A percentile compares a stretch with the other conserved stretches of the same genome.
Conservation (phyloP, 805 yeast species). For the Starmerella etchellsii region DNA sequence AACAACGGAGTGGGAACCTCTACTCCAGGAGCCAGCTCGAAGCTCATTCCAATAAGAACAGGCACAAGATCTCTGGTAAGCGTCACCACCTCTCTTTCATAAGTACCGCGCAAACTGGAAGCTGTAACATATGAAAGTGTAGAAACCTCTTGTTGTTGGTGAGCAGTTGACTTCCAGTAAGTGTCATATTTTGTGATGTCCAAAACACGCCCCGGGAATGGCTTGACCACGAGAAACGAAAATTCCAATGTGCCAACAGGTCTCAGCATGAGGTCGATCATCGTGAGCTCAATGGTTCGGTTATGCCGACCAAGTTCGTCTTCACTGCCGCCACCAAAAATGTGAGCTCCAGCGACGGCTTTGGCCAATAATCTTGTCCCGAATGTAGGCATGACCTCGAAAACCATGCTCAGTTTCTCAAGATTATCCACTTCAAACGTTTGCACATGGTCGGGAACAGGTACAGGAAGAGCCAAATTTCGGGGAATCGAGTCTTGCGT, state of each 20-base stretch:
- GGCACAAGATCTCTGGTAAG: constrained; percentile 75
- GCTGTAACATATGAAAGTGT: constrained; percentile 71
- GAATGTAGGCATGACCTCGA: constrained; percentile 86
- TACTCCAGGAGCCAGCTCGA: constrained; percentile 65
- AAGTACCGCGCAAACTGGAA: constrained; percentile 75
- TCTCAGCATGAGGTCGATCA: constrained; percentile 68
- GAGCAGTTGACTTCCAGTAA: constrained; percentile 84
- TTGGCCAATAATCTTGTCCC: constrained; percentile 89
- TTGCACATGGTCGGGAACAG: constrained; percentile 52
- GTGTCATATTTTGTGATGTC: constrained; percentile 91
- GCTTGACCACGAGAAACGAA: constrained; percentile 70
- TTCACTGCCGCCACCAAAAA: not conserved
- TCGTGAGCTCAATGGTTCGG: constrained; percentile 41
- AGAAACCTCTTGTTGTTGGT: constrained; percentile 8
- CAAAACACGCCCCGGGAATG: constrained; percentile 71
- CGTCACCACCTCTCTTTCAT: constrained; percentile 55
- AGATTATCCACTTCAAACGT: constrained; percentile 76
- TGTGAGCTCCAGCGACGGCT: constrained; percentile 60
- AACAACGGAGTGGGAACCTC: constrained; percentile 28
- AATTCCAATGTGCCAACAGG: constrained; percentile 71
- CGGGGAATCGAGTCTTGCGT: constrained; percentile 77
- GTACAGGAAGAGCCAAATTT: constrained; percentile 65
- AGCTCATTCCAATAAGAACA: constrained; percentile 41
- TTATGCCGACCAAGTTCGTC: constrained; percentile 20
- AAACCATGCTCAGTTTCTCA: constrained; percentile 61